These are phyloP conservation scores for Penicillium sp. DNA, from an alignment of 2,329 filamentous ascomycete genomes.

Conservation along the genomic window DNA sequence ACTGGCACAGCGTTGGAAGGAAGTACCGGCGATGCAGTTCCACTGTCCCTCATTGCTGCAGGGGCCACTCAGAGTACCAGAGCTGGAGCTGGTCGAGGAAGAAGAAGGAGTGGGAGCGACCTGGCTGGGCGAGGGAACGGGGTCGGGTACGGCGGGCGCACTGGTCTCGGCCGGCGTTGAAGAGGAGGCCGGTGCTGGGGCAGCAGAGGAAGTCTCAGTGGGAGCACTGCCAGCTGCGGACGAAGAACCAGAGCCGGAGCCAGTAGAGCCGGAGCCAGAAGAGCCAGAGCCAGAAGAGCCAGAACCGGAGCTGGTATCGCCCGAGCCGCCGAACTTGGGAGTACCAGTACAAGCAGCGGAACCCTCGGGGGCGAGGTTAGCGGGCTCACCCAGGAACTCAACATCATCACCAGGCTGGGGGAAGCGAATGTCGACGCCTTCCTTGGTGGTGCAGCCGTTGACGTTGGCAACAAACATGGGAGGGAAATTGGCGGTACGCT, in stretches of 20 bases:
- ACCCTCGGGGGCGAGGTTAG: constrained; percentile 35
- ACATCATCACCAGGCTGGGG: constrained; percentile 64
- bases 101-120: constrained; percentile 7
- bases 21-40: constrained; percentile 57
- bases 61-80: constrained; percentile 39
- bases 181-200: constrained; percentile 1
- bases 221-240: constrained; percentile 3
- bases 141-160: background rate
- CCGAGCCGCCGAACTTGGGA: constrained; percentile 34
- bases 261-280: constrained; percentile 21
- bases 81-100: constrained; percentile 21
- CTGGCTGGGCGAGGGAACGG: constrained; percentile 1
- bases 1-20: constrained; percentile 63
- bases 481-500: constrained; percentile 62
- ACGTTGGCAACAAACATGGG: constrained; percentile 76
- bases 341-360: constrained; percentile 30
- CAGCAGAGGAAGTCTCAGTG: background rate
- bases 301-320: constrained; percentile 28
- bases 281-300: constrained; percentile 16
- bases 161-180: constrained; percentile 7
- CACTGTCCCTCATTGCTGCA: constrained; percentile 57
- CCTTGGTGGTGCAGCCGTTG: constrained; percentile 56
- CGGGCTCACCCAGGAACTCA: constrained; percentile 47
- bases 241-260: constrained; percentile 27
- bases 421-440: constrained; percentile 61